A percentile compares a stretch with the other conserved stretches of the same genome.
Conservation (phyloP, 176 grass and related monocot genomes). For the Musa itinerans region DNA sequence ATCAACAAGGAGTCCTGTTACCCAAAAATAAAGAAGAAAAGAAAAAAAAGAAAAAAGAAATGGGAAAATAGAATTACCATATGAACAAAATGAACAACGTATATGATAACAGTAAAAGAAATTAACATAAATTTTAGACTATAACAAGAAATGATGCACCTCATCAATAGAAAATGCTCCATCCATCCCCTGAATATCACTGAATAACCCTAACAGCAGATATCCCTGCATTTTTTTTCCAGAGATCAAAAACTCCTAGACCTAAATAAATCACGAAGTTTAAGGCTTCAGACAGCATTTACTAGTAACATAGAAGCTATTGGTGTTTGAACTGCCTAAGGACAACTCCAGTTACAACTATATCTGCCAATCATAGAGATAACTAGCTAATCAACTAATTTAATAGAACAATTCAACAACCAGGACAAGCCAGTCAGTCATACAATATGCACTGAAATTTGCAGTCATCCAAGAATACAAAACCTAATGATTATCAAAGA, state of each 20-base stretch:
- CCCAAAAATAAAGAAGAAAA: conserved; percentile 24
- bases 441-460: conserved; percentile 19
- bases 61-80: conserved; percentile 15
- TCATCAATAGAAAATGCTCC: conserved; percentile 15
- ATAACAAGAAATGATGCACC: conserved; percentile 20
- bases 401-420: conserved; percentile 28
- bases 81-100: conserved; percentile 33
- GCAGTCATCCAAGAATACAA: conserved; percentile 27
- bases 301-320: background rate
- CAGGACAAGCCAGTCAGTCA: conserved; percentile 23
- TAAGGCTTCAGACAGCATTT: background rate
- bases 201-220: conserved; percentile 27
- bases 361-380: conserved; percentile 23
- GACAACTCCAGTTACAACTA: conserved; percentile 10
- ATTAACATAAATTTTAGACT: background rate
- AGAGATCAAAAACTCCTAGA: conserved; percentile 1
- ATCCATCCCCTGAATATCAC: conserved; percentile 1
- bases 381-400: conserved; percentile 20
- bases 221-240: conserved; percentile 17
- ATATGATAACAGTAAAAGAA: background rate
- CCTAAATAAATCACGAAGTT: background rate
- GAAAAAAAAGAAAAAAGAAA: conserved; percentile 7
- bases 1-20: conserved; percentile 51
- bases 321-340: conserved; percentile 19
- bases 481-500: conserved; percentile 33